Percentiles rank a stretch among this genome's conserved stretches.
phyloP scores from a whole-genome alignment of 2,329 filamentous ascomycete genomes.

The Cladosporium sp. region DNA sequence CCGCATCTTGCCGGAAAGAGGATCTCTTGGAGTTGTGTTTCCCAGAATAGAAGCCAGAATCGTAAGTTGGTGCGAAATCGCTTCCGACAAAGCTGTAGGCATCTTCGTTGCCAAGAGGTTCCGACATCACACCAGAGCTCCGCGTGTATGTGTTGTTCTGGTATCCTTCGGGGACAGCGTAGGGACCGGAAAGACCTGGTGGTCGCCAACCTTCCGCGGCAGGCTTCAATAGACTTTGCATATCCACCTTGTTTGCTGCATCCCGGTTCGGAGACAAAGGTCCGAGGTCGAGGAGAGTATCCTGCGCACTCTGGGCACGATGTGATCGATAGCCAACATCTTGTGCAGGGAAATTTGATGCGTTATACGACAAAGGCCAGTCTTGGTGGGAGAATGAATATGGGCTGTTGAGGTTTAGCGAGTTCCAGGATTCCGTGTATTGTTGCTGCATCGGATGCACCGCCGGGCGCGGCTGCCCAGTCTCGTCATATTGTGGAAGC shows the following conservation, averaged over 20 bases:
- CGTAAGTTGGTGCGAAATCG: neutral
- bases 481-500: neutral
- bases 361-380: neutral
- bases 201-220: neutral
- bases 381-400: neutral
- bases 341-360: neutral
- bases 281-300: neutral
- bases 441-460: neutral
- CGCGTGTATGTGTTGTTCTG: neutral
- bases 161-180: neutral
- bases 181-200: neutral
- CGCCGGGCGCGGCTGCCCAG: neutral
- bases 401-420: neutral
- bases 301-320: neutral
- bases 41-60: neutral
- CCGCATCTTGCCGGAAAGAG: neutral
- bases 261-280: neutral
- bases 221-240: conserved; percentile 1
- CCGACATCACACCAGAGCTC: neutral
- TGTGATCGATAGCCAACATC: neutral
- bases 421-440: neutral
- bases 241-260: neutral
- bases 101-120: neutral
- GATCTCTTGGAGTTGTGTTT: neutral
- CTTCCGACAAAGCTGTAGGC: neutral